These are phyloP conservation scores for Aureobasidium sp. DNA, from an alignment of 2,329 filamentous ascomycete genomes.

Conservation along the genomic window DNA sequence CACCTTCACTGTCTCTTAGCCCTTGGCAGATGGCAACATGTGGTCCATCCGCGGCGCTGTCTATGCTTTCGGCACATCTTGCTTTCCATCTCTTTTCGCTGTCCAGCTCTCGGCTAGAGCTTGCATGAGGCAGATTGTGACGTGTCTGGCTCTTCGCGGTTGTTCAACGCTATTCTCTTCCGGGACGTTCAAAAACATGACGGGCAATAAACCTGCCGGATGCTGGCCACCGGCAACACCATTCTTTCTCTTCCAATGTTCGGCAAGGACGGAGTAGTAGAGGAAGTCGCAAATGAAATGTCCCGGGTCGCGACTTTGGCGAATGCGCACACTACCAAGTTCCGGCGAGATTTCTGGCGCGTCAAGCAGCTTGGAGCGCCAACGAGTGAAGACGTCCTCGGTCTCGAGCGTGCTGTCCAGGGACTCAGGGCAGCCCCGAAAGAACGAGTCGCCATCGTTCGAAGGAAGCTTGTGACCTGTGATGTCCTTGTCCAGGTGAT, in stretches of 20 bases:
- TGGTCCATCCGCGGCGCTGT: not conserved
- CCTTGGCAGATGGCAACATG: not conserved
- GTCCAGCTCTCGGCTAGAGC: conserved; percentile 28
- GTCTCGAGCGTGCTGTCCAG: conserved; percentile 24
- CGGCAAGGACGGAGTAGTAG: conserved; percentile 33
- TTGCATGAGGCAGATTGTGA: conserved; percentile 25
- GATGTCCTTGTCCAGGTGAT: conserved; percentile 57
- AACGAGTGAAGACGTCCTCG: conserved; percentile 23
- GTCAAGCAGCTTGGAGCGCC: conserved; percentile 20
- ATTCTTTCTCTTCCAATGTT: conserved; percentile 20
- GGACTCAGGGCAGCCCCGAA: conserved; percentile 21
- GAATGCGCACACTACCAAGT: conserved; percentile 23
- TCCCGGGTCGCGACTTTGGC: conserved; percentile 33
- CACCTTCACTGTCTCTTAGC: not conserved
- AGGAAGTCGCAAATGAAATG: conserved; percentile 38
- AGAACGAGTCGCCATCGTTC: conserved; percentile 19
- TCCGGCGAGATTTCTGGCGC: conserved; percentile 21
- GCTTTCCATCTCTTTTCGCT: not conserved
- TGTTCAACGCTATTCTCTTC: conserved; percentile 26
- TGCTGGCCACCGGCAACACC: conserved; percentile 5
- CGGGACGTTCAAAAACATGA: conserved; percentile 36
- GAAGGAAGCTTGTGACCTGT: conserved; percentile 39
- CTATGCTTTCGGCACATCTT: not conserved
- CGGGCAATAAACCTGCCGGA: conserved; percentile 20
- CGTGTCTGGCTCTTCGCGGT: conserved; percentile 24